A percentile compares a stretch with the other conserved stretches of the same genome.
Evolutionary conservation across 2,329 filamentous ascomycete species (phyloP).

Genomic region (Diaporthe vaccinii): DNA sequence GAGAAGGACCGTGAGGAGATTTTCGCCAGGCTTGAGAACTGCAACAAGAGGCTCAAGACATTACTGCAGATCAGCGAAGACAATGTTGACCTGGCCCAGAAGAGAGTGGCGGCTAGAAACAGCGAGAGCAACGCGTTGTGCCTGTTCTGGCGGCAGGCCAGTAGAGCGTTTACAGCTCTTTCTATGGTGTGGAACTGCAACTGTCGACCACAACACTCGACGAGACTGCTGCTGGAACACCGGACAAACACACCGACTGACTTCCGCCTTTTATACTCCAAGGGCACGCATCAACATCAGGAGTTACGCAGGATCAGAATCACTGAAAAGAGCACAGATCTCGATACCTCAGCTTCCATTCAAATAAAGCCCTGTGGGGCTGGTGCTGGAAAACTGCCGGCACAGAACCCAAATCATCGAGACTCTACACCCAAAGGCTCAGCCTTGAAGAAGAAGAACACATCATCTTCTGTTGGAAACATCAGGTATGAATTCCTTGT

Average conservation of each 20-base stretch:
- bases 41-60: background rate
- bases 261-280: background rate
- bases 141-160: background rate
- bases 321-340: background rate
- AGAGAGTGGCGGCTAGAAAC: background rate
- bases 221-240: background rate
- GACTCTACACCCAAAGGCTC: background rate
- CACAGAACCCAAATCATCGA: background rate
- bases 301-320: background rate
- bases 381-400: no score
- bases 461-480: background rate
- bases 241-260: background rate
- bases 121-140: background rate
- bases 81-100: background rate
- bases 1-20: conserved; percentile 3
- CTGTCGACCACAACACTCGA: background rate
- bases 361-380: background rate
- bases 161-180: background rate
- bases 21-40: background rate
- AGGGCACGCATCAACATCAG: accelerated
- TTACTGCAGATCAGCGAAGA: background rate
- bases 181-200: background rate
- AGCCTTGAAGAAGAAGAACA: background rate
- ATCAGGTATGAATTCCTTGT: background rate
- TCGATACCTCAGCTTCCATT: background rate